Conservation (phyloP, 768 basidiomycete species). For the Chalciporus pseudorubinellus region DNA sequence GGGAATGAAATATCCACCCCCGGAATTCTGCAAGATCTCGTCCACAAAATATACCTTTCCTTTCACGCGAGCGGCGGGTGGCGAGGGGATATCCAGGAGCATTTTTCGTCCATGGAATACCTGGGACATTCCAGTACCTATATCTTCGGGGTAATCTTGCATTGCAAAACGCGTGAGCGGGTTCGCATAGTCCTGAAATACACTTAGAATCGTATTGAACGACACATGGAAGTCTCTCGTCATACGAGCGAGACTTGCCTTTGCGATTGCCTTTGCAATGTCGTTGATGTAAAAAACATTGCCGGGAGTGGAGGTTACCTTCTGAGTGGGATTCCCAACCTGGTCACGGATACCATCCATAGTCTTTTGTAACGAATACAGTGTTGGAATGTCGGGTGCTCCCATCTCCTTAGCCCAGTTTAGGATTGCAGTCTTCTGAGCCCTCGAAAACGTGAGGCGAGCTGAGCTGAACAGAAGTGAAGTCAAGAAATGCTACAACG, state of each 20-base stretch:
- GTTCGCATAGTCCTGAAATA: constrained; percentile 29
- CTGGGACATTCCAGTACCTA: constrained; percentile 16
- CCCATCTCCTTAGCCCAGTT: constrained; percentile 30
- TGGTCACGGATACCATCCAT: constrained; percentile 17
- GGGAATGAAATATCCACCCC: constrained; percentile 16
- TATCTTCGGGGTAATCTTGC: constrained; percentile 30
- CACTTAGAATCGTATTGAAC: too few species aligned
- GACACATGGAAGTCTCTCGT: too few species aligned
- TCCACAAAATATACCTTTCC: constrained; percentile 23
- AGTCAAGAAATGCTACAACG: too few species aligned
- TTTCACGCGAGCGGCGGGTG: constrained; percentile 22
- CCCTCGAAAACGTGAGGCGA: constrained; percentile 27
- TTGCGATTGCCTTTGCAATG: constrained; percentile 14
- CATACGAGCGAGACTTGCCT: too few species aligned
- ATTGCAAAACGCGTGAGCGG: constrained; percentile 20
- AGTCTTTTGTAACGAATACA: constrained; percentile 22
- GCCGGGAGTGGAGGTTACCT: too few species aligned
- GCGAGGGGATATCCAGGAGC: constrained; percentile 24
- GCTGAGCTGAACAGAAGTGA: constrained; percentile 35
- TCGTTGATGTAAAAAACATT: constrained; percentile 32
- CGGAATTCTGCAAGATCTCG: constrained; percentile 12
- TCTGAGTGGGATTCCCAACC: too few species aligned
- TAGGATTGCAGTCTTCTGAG: constrained; percentile 29
- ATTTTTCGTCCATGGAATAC: constrained; percentile 30
- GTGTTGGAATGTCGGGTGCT: constrained; percentile 26